Base-by-base conservation (phyloP, 179 eudicot genomes). In the Beta macrorhiza region DNA sequence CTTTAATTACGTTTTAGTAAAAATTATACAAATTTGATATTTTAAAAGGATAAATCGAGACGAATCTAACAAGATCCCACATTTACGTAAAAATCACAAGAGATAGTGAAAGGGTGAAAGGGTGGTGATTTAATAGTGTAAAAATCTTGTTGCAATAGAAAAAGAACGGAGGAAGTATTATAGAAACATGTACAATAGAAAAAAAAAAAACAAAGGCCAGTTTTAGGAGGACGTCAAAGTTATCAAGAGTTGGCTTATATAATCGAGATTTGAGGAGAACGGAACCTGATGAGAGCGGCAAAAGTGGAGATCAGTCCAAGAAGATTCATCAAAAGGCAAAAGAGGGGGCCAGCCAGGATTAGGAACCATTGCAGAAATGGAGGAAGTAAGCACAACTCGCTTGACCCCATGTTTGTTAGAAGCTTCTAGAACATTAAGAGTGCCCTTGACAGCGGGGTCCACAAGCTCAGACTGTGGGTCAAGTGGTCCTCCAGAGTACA, bases 251-350 rank as follows among this genome's bases (percentile, higher is more conserved):
- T 37, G 42, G 42, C 42, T 37, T 37, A 37, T 37, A 37, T 37
- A 37, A 37, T 37, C 42, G 42, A 15, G 68, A 25, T 14, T 2
- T 10, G 11, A 71, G 67, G 2, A 25, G 42, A 2, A 1, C 20
- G 6, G n/a, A 10, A 94, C 98, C 93, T 90, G 87, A 7, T 89
- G 92, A 29, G 91, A 90, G 10, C 47, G 76, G 89, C 98, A 95
- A 82, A 92, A 95, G 49, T 93, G 89, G 67, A 95, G 88, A 75
- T 93, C 98, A 44, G 98, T 92, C 98, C 97, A 94, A 22, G 92
- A 94, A 4, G 79, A 69, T 81, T 94, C 97, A 64, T 94, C 98
- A 59, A 93, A 44, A 14, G 84, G 85, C 77, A 81, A 77, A 19
- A 56, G 80, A 5, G 20, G 9, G 2, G 49, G n/a, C 98, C 98